Conservation (phyloP, 352 stramenopile genomes). For the Globisporangium megalacanthum region DNA sequence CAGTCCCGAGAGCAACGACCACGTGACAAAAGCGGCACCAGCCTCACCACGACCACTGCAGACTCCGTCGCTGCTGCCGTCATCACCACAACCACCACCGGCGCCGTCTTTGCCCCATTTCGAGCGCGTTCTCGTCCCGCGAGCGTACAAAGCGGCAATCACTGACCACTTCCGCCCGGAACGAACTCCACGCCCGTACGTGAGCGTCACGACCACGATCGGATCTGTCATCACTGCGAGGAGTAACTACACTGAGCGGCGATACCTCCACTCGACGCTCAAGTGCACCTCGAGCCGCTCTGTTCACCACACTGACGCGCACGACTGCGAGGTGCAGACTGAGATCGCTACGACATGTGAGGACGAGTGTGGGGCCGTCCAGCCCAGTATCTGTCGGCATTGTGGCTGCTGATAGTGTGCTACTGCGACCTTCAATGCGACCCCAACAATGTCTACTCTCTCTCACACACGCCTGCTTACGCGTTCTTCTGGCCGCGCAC, state of each 20-base stretch:
- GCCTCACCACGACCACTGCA: not conserved
- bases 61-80: not conserved
- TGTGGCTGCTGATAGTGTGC: not conserved
- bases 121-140: constrained; percentile 24
- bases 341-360: constrained; percentile 3
- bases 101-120: not conserved
- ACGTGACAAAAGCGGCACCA: not conserved
- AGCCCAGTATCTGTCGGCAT: not conserved
- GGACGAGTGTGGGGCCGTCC: not conserved
- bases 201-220: constrained; percentile 20
- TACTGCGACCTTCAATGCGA: not conserved
- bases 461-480: constrained; percentile 17
- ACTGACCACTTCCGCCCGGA: constrained; percentile 40
- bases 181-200: constrained; percentile 28
- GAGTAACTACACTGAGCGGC: constrained; percentile 18
- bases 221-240: constrained; percentile 28
- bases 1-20: not conserved
- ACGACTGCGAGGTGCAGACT: constrained; percentile 12
- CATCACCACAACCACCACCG: constrained; percentile 1
- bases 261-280: constrained; percentile 12
- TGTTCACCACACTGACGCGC: not conserved
- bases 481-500: constrained; percentile 69
- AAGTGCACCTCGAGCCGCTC: constrained; percentile 1
- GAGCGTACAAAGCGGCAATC: constrained; percentile 24
- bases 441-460: not conserved